Percentiles rank a stretch among this genome's conserved stretches.
Conservation (phyloP, 352 stramenopile species). For the Elongisporangium undulatum region DNA sequence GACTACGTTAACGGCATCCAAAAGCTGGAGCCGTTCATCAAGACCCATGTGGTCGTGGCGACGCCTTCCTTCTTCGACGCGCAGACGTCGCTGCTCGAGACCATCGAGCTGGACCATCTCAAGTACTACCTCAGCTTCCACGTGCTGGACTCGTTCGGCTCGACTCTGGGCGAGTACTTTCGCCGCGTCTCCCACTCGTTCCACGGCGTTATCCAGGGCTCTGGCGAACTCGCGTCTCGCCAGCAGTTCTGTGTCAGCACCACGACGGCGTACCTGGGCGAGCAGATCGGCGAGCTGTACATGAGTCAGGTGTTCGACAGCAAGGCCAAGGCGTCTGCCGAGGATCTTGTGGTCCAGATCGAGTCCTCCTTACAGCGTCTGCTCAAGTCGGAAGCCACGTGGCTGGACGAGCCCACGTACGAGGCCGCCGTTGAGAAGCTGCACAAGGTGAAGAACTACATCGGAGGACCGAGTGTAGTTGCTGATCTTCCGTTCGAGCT, state of each 20-base stretch:
- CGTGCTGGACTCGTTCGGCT: conserved; percentile 39
- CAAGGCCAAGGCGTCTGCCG: conserved; percentile 61
- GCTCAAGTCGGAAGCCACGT: conserved; percentile 76
- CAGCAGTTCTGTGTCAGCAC: conserved; percentile 59
- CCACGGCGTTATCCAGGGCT: conserved; percentile 32
- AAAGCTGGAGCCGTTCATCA: conserved; percentile 29
- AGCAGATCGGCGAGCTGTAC: conserved; percentile 88
- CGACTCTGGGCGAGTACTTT: conserved; percentile 47
- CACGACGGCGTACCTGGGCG: conserved; percentile 79
- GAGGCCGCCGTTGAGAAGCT: conserved; percentile 87
- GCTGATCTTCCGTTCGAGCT: conserved; percentile 49
- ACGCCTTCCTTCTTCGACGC: conserved; percentile 48
- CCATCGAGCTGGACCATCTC: conserved; percentile 27
- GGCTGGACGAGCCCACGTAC: conserved; percentile 85
- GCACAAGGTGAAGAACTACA: conserved; percentile 75
- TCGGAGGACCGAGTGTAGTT: conserved; percentile 48
- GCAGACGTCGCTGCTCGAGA: conserved; percentile 39
- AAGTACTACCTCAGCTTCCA: conserved; percentile 69
- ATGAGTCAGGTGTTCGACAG: conserved; percentile 86
- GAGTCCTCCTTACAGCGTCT: conserved; percentile 73
- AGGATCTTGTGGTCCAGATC: conserved; percentile 85
- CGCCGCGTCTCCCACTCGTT: conserved; percentile 45
- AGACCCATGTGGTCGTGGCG: conserved; percentile 32
- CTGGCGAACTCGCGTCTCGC: conserved; percentile 20
- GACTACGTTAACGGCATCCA: conserved; percentile 48